Base-by-base conservation (phyloP, 2,329 filamentous ascomycete species). In the Purpureocillium takamizusanense region DNA sequence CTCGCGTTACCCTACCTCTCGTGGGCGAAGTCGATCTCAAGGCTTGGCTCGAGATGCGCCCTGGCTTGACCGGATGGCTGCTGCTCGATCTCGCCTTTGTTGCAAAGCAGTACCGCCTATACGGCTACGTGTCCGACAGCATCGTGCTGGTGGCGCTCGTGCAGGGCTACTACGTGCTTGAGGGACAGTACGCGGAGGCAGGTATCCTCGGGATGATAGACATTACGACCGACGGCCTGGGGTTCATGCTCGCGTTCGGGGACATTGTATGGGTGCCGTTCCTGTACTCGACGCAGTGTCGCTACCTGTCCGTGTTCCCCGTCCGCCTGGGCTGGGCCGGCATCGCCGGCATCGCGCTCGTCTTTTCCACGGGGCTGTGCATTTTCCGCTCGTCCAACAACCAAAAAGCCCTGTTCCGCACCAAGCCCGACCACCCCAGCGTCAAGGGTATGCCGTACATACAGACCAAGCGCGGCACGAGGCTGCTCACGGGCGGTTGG, bases 331-430 rank as follows among this genome's bases (percentile, higher is more conserved):
- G 86, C 3, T 63, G 72, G 37, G 49, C 63, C 7, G 84, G 83
- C 8, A 67, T 85, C 11, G 60, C 71, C 0, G 72, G 69, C 8
- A 79, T 94, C 11, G 61, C 81, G 15, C 67, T 68, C 3, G 69
- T 89, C 6, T 78, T 89, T 34, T 68, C 69, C 1, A 54, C 74
- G 1, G 88, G 86, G 7, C 86, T 90, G 59, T 81, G 76, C 56
- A 87, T 94, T 55, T 95, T 95, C 78, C 86, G 89, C 41, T 68
- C 82, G 11, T 76, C 85, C 54, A 95, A 95, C 70, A 84, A 79
- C 57, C 81, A 95, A 64, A 95, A 95, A 75, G 90, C 92, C 61
- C 72, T 76, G n/a, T 95, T 95, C 76, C 81, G 90, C 40, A 89
- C 76, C 15, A 76, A 94, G 56, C 89, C 88, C 12, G 70, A 82